phyloP scores from a whole-genome alignment of 768 basidiomycete species.

The Lactarius deliciosus region DNA sequence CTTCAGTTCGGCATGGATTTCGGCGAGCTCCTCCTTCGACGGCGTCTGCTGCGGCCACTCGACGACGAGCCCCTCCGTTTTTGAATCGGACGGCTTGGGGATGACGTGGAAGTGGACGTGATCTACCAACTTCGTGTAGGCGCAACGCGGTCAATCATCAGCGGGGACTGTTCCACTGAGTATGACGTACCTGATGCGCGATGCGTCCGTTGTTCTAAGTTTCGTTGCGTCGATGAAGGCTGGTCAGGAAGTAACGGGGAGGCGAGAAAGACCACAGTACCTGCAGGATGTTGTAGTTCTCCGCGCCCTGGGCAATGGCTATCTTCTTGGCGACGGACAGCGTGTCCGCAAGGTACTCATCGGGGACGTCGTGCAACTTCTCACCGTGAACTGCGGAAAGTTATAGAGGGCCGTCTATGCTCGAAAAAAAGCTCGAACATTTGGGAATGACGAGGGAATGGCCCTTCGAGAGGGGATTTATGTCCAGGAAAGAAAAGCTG shows the following conservation, averaged over 20 bases:
- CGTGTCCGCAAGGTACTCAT: slow-evolving; percentile 75
- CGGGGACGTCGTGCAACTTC: slow-evolving; percentile 86
- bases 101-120: slow-evolving; percentile 96
- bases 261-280: slow-evolving; percentile 32
- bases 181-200: slow-evolving; percentile 46
- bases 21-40: slow-evolving; percentile 64
- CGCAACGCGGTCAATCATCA: not conserved
- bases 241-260: not conserved
- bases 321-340: slow-evolving; percentile 87
- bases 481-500: slow-evolving; percentile 89
- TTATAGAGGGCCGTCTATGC: not conserved
- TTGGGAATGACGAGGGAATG: slow-evolving; percentile 94
- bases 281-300: slow-evolving; percentile 87
- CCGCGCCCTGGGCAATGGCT: slow-evolving; percentile 66
- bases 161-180: too few relatives aligned
- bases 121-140: slow-evolving; percentile 55
- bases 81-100: slow-evolving; percentile 70
- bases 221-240: not conserved
- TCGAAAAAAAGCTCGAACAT: slow-evolving; percentile 46
- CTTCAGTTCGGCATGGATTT: slow-evolving; percentile 58
- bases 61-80: slow-evolving; percentile 73
- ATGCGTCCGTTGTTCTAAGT: slow-evolving; percentile 64
- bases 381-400: slow-evolving; percentile 67
- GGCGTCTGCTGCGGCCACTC: slow-evolving; percentile 70
- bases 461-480: slow-evolving; percentile 85